phyloP scores from a whole-genome alignment of 2,329 filamentous ascomycete species.

The Xylariales sp. region DNA sequence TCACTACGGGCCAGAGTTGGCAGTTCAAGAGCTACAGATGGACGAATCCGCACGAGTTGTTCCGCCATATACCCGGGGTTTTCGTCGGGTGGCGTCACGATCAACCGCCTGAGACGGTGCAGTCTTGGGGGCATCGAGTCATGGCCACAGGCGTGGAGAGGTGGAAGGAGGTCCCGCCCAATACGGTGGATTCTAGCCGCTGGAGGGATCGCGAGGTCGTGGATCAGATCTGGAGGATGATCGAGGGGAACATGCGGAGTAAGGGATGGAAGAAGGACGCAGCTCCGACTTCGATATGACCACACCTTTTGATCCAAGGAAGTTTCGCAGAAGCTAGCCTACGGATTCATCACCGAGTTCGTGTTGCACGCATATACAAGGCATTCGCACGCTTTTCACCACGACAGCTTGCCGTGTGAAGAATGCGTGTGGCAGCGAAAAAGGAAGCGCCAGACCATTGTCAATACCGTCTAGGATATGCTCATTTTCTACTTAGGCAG shows the following conservation, averaged over 20 bases:
- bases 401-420: too few relatives aligned
- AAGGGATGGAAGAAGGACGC: slow-evolving; percentile 78
- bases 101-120: slow-evolving; percentile 69
- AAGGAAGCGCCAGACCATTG: too few relatives aligned
- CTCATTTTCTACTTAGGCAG: too few relatives aligned
- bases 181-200: slow-evolving; percentile 45
- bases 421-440: too few relatives aligned
- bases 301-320: neutral
- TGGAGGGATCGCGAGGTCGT: slow-evolving; percentile 93
- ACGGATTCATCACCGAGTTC: too few relatives aligned
- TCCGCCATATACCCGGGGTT: slow-evolving; percentile 80
- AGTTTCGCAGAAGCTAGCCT: too few relatives aligned
- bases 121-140: slow-evolving; percentile 81
- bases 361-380: too few relatives aligned
- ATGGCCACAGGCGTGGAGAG: slow-evolving; percentile 77
- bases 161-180: slow-evolving; percentile 54
- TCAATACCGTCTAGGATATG: too few relatives aligned
- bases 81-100: slow-evolving; percentile 92
- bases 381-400: too few relatives aligned
- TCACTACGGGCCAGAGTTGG: slow-evolving; percentile 96
- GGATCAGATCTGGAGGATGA: slow-evolving; percentile 83
- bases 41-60: slow-evolving; percentile 82
- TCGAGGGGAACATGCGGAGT: slow-evolving; percentile 81
- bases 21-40: slow-evolving; percentile 99
- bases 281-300: slow-evolving; percentile 50